phyloP scores from a whole-genome alignment of 805 yeast genomes.

The Pichia exigua region DNA sequence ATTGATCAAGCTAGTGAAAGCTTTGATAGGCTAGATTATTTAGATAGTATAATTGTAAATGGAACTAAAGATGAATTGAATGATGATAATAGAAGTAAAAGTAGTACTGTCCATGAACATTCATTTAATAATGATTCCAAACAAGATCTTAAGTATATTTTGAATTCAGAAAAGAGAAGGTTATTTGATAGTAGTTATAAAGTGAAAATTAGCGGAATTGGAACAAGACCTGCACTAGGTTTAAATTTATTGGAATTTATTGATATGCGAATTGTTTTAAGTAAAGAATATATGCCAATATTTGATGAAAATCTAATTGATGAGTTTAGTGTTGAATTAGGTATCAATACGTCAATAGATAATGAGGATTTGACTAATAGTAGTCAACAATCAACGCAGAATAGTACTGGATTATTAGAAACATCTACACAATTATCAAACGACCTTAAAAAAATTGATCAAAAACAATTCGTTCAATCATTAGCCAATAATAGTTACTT shows the following conservation, averaged over 20 bases:
- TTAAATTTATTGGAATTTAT: slow-evolving; percentile 45
- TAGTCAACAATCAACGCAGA: neutral
- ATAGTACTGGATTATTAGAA: neutral
- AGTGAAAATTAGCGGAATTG: slow-evolving; percentile 25
- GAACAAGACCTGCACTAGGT: slow-evolving; percentile 47
- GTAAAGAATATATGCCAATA: slow-evolving; percentile 36
- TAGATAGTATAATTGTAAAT: slow-evolving; percentile 8
- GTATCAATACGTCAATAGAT: slow-evolving; percentile 21
- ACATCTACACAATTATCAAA: slow-evolving; percentile 8
- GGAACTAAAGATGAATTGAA: neutral
- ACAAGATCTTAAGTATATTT: slow-evolving; percentile 19
- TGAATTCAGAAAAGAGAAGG: slow-evolving; percentile 22
- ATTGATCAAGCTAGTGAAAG: slow-evolving; percentile 12
- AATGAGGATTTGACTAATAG: neutral
- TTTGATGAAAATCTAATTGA: slow-evolving; percentile 28
- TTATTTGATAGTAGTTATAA: slow-evolving; percentile 27
- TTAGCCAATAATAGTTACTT: slow-evolving; percentile 25
- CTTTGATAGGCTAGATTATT: slow-evolving; percentile 13
- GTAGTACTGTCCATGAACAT: neutral
- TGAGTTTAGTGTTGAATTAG: slow-evolving; percentile 28
- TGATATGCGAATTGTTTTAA: slow-evolving; percentile 40
- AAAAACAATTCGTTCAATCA: slow-evolving; percentile 17
- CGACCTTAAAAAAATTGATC: neutral
- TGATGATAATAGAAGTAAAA: slow-evolving; percentile 14
- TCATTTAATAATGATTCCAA: neutral